Percentiles rank a stretch among this genome's conserved stretches.
phyloP scores from a whole-genome alignment of 1,139 yeast genomes.

The Kurtzmaniella quercitrusa region DNA sequence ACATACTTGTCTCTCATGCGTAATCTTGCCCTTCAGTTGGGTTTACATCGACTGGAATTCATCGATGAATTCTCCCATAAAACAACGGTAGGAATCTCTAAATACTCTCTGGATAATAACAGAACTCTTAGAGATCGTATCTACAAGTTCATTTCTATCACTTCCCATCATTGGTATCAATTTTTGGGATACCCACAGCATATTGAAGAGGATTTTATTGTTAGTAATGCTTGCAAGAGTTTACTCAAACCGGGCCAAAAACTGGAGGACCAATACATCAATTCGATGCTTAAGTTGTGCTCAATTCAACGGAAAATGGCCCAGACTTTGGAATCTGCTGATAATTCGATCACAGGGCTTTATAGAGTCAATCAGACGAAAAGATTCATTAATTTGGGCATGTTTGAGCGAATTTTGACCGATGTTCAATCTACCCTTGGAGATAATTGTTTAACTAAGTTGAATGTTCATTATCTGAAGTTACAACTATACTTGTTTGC shows the following conservation, averaged over 20 bases:
- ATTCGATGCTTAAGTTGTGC: constrained; percentile 37
- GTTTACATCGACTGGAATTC: constrained; percentile 41
- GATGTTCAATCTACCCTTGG: constrained; percentile 22
- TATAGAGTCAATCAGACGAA: constrained; percentile 21
- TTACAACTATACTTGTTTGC: constrained; percentile 38
- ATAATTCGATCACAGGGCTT: constrained; percentile 15
- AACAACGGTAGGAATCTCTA: constrained; percentile 32
- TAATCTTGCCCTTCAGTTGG: constrained; percentile 39
- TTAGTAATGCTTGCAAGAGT: constrained; percentile 24
- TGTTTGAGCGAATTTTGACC: constrained; percentile 40
- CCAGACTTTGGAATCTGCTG: constrained; percentile 34
- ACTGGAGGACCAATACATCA: constrained; percentile 34
- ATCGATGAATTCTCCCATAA: constrained; percentile 43
- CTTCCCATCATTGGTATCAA: constrained; percentile 44
- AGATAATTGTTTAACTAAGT: constrained; percentile 23
- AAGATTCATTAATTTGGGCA: constrained; percentile 35
- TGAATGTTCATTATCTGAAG: constrained; percentile 37
- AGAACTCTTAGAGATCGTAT: constrained; percentile 36
- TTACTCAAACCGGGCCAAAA: background rate
- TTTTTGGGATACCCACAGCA: constrained; percentile 35
- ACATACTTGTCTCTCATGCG: constrained; percentile 41
- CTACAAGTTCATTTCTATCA: constrained; percentile 41
- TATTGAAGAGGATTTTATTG: constrained; percentile 27
- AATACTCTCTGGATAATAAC: constrained; percentile 30
- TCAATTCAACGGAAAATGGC: constrained; percentile 40